These are phyloP conservation scores for Fusarium denticulatum DNA, from an alignment of 2,329 filamentous ascomycete genomes.

Conservation along the genomic window DNA sequence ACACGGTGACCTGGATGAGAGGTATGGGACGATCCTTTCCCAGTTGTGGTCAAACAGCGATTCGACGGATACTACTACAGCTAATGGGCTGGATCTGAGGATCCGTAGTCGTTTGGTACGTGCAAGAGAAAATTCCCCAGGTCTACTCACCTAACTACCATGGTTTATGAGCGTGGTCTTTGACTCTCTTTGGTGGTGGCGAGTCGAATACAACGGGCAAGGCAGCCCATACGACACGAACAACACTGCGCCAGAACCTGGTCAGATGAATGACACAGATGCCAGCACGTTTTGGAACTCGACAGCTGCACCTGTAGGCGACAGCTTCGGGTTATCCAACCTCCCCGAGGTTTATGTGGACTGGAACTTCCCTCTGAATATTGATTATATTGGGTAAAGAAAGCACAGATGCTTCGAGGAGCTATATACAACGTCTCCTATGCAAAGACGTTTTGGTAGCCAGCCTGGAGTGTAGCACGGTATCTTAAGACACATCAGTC, in stretches of 20 bases:
- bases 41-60: constrained; percentile 7
- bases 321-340: not conserved
- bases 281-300: not conserved
- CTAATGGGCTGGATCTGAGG: not conserved
- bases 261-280: not conserved
- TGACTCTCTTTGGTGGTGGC: constrained; percentile 3
- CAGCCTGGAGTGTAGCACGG: not conserved
- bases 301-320: not conserved
- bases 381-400: not conserved
- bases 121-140: not conserved
- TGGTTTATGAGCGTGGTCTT: constrained; percentile 6
- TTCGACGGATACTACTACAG: not conserved
- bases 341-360: not conserved
- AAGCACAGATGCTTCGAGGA: not conserved
- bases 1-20: not conserved
- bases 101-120: not conserved
- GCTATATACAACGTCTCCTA: not conserved
- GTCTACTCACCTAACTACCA: not conserved
- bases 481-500: not conserved
- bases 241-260: not conserved
- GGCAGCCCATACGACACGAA: not conserved
- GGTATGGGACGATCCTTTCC: not conserved
- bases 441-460: not conserved
- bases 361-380: constrained; percentile 2
- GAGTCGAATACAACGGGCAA: constrained; percentile 6